These are phyloP conservation scores for Scytalidium lignicola DNA, from an alignment of 2,329 filamentous ascomycete genomes.

Conservation along the genomic window DNA sequence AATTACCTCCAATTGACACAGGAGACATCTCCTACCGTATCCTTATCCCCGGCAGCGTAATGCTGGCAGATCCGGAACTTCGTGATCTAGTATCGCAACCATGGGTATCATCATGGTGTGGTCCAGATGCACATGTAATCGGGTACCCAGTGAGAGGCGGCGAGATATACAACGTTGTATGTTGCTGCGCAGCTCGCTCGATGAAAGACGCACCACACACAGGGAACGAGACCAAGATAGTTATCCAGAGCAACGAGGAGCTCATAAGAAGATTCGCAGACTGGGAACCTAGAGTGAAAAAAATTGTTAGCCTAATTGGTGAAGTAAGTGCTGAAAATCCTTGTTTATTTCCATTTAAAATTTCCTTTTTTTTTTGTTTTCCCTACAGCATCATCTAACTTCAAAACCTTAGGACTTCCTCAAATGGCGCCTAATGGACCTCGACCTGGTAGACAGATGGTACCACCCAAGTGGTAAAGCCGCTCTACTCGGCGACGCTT, in stretches of 20 bases:
- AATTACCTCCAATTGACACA: slow-evolving; percentile 40
- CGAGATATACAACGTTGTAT: slow-evolving; percentile 36
- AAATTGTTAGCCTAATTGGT: too few relatives aligned
- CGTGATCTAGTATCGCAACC: slow-evolving; percentile 29
- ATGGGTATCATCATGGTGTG: slow-evolving; percentile 39
- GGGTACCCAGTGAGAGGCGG: slow-evolving; percentile 36
- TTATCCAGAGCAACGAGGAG: slow-evolving; percentile 29
- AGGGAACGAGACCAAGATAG: slow-evolving; percentile 17
- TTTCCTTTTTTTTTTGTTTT: too few relatives aligned
- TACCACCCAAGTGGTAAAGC: slow-evolving; percentile 33
- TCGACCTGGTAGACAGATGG: slow-evolving; percentile 35
- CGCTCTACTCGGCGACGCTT: slow-evolving; percentile 48
- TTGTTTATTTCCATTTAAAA: too few relatives aligned
- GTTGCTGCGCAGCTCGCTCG: slow-evolving; percentile 11
- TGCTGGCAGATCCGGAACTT: slow-evolving; percentile 33
- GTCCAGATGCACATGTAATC: slow-evolving; percentile 40
- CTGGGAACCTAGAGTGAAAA: slow-evolving; percentile 29
- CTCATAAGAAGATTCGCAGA: slow-evolving; percentile 29
- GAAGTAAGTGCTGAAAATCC: too few relatives aligned
- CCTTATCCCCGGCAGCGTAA: slow-evolving; percentile 34
- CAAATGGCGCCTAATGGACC: slow-evolving; percentile 43
- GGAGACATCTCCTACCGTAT: slow-evolving; percentile 36
- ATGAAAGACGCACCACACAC: background rate
- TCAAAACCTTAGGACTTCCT: slow-evolving; percentile 34
- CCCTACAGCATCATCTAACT: too few relatives aligned